phyloP scores from a whole-genome alignment of 257 asterid genomes.

The Datura wrightii region DNA sequence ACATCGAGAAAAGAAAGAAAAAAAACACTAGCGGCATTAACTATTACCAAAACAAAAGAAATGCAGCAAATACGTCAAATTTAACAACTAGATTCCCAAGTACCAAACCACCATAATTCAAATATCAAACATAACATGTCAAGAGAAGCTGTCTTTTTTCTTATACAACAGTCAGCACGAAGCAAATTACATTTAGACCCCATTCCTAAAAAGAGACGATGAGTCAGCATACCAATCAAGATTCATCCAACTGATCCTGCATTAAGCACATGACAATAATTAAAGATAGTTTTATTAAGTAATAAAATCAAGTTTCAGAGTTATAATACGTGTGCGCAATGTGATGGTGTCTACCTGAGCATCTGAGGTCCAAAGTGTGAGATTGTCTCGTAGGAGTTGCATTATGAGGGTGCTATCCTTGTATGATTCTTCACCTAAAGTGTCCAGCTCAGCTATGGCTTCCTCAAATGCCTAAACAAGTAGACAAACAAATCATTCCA shows the following conservation, averaged over 20 bases:
- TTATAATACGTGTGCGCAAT: not conserved
- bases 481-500: not conserved
- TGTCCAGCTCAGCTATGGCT: constrained; percentile 64
- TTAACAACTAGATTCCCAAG: constrained; percentile 4
- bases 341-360: constrained; percentile 45
- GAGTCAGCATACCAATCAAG: constrained; percentile 40
- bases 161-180: constrained; percentile 20
- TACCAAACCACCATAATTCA: constrained; percentile 23
- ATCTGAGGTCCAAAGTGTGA: constrained; percentile 65
- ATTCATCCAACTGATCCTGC: constrained; percentile 61
- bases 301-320: not conserved
- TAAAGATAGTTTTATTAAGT: not conserved
- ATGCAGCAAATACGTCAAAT: constrained; percentile 1
- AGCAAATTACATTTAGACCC: constrained; percentile 49
- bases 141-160: not conserved
- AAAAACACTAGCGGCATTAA: not conserved
- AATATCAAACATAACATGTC: not conserved
- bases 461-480: constrained; percentile 55
- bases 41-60: not conserved
- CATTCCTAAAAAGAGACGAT: constrained; percentile 47
- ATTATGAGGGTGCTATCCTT: constrained; percentile 65
- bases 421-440: constrained; percentile 62
- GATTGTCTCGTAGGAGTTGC: constrained; percentile 62
- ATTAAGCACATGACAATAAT: not conserved
- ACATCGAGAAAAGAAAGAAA: not conserved